Percentiles rank a stretch among this genome's conserved stretches.
Conservation (phyloP, 1,284 basidiomycete species). For the Pascua sp. region DNA sequence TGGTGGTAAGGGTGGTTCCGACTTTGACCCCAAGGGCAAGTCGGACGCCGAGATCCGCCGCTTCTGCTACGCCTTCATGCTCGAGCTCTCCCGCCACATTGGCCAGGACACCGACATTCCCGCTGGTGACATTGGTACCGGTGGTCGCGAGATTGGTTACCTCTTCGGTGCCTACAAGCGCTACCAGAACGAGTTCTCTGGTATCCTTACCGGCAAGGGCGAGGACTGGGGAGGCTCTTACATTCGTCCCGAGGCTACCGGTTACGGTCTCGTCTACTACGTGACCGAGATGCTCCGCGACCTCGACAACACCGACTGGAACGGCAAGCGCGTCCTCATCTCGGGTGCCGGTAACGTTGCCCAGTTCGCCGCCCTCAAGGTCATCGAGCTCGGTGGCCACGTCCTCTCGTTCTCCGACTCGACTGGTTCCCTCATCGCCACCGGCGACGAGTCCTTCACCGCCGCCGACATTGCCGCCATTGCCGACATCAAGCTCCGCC, state of each 20-base stretch:
- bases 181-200: constrained; percentile 69
- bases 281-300: constrained; percentile 58
- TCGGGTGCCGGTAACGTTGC: constrained; percentile 72
- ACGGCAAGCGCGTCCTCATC: constrained; percentile 63
- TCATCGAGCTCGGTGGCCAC: constrained; percentile 70
- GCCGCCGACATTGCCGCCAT: constrained; percentile 60
- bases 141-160: constrained; percentile 67
- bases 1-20: constrained; percentile 66
- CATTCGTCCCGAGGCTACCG: constrained; percentile 70
- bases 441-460: constrained; percentile 57
- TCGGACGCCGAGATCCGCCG: constrained; percentile 70
- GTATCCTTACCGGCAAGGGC: constrained; percentile 75
- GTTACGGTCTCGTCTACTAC: constrained; percentile 74
- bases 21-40: constrained; percentile 81
- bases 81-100: constrained; percentile 67
- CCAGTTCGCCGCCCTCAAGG: constrained; percentile 74
- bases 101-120: constrained; percentile 74
- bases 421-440: constrained; percentile 65
- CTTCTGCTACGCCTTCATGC: constrained; percentile 68
- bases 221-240: constrained; percentile 67
- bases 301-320: constrained; percentile 53
- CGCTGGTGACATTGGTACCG: constrained; percentile 70
- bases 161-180: constrained; percentile 73
- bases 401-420: constrained; percentile 77
- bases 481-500: constrained; percentile 63